These are phyloP conservation scores for Pezicula neosporulosa DNA, from an alignment of 2,329 filamentous ascomycete species.

Conservation along the genomic window DNA sequence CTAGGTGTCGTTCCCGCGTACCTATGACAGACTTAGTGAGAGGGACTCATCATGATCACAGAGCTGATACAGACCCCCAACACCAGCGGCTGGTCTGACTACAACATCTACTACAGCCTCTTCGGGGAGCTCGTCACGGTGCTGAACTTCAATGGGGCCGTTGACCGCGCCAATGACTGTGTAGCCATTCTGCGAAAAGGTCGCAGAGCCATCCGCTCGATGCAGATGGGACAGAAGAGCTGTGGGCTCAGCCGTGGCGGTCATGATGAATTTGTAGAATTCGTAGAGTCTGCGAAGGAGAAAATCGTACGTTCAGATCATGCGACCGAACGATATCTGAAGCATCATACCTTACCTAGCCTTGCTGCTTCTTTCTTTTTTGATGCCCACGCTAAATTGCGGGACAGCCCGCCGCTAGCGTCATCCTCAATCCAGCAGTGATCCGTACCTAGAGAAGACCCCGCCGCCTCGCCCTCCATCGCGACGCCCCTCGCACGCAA, in stretches of 20 bases:
- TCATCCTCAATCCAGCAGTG: no score
- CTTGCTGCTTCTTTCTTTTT: neutral
- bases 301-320: neutral
- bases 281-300: neutral
- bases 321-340: neutral
- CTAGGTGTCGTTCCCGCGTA: slow-evolving; percentile 77
- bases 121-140: slow-evolving; percentile 87
- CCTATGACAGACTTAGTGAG: slow-evolving; percentile 32
- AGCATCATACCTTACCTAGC: neutral
- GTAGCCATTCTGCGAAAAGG: slow-evolving; percentile 72
- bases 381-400: neutral
- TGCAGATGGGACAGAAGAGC: slow-evolving; percentile 53
- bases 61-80: slow-evolving; percentile 59
- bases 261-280: slow-evolving; percentile 33
- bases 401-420: no score
- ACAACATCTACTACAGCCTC: slow-evolving; percentile 89
- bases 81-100: slow-evolving; percentile 79
- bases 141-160: slow-evolving; percentile 84
- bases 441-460: no score
- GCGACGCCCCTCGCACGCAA: neutral
- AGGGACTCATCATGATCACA: slow-evolving; percentile 1
- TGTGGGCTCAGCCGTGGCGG: slow-evolving; percentile 41
- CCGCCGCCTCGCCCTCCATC: neutral
- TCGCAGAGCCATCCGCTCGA: slow-evolving; percentile 76
- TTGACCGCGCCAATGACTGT: slow-evolving; percentile 84